phyloP scores from a whole-genome alignment of 495 filamentous ascomycete genomes.

The Aspergillus kassunensis region DNA sequence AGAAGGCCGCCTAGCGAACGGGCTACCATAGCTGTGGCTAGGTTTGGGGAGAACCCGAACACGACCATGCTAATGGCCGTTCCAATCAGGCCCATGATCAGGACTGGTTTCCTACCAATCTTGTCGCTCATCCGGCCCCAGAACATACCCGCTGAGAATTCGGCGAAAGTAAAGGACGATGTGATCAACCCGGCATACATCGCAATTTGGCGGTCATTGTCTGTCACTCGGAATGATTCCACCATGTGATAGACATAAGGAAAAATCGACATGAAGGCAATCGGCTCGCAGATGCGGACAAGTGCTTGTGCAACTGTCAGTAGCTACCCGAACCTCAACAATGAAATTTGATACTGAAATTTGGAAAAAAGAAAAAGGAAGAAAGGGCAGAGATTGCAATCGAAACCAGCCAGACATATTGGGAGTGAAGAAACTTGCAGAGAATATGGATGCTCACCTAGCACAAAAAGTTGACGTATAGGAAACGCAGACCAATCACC shows the following conservation, averaged over 20 bases:
- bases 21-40: conserved; percentile 80
- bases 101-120: conserved; percentile 87
- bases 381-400: neutral
- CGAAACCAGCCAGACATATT: neutral
- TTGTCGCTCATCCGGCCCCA: conserved; percentile 93
- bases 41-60: conserved; percentile 85
- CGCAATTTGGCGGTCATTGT: conserved; percentile 74
- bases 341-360: conserved; percentile 1
- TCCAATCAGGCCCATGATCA: conserved; percentile 80
- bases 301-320: conserved; percentile 60
- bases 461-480: conserved; percentile 63
- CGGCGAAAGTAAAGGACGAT: conserved; percentile 92
- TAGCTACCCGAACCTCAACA: conserved; percentile 19
- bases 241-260: conserved; percentile 99
- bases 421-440: conserved; percentile 11
- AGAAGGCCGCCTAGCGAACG: conserved; percentile 85
- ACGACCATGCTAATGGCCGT: conserved; percentile 91
- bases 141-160: conserved; percentile 82
- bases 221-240: conserved; percentile 78
- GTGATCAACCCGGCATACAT: conserved; percentile 96
- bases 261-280: conserved; percentile 99
- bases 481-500: conserved; percentile 46
- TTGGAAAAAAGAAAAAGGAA: neutral
- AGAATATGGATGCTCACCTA: conserved; percentile 47
- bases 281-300: conserved; percentile 95